Evolutionary conservation across 345 rosid species (phyloP).

Genomic region (Eutrema yunnanense): DNA sequence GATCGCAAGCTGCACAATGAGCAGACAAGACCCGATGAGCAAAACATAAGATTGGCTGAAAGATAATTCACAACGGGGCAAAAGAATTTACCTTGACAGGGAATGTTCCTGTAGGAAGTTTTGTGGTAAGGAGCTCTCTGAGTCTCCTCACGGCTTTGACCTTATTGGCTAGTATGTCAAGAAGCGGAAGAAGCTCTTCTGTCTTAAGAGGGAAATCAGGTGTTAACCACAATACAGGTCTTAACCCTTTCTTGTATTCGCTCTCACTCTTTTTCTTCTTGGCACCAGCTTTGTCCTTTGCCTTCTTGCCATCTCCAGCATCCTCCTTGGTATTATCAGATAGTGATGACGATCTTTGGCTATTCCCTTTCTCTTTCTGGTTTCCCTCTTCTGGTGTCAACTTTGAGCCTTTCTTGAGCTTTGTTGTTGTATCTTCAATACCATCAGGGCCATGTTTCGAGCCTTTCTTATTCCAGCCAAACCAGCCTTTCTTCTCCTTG

Average conservation of each 20-base stretch:
- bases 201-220: slow-evolving; percentile 85
- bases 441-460: slow-evolving; percentile 52
- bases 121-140: slow-evolving; percentile 87
- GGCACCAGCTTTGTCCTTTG: slow-evolving; percentile 55
- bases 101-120: slow-evolving; percentile 79
- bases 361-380: slow-evolving; percentile 42
- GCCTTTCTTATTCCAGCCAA: slow-evolving; percentile 77
- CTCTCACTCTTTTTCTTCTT: slow-evolving; percentile 75
- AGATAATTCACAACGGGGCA: background rate
- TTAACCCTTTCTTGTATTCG: slow-evolving; percentile 81
- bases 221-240: slow-evolving; percentile 87
- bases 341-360: slow-evolving; percentile 39
- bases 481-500: slow-evolving; percentile 91
- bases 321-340: slow-evolving; percentile 49
- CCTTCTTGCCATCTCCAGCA: slow-evolving; percentile 3
- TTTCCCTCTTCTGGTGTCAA: slow-evolving; percentile 64
- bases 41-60: background rate
- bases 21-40: background rate
- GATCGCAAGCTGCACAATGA: slow-evolving; percentile 65
- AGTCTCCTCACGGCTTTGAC: slow-evolving; percentile 91
- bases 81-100: slow-evolving; percentile 66
- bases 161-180: slow-evolving; percentile 89
- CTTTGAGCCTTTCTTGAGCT: slow-evolving; percentile 64
- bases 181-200: slow-evolving; percentile 81
- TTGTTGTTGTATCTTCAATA: slow-evolving; percentile 51